A percentile compares a stretch with the other conserved stretches of the same genome.
These are phyloP conservation scores for Haplosporangium gracile DNA, from an alignment of 192 early-diverging fungal genomes.

Conservation along the genomic window DNA sequence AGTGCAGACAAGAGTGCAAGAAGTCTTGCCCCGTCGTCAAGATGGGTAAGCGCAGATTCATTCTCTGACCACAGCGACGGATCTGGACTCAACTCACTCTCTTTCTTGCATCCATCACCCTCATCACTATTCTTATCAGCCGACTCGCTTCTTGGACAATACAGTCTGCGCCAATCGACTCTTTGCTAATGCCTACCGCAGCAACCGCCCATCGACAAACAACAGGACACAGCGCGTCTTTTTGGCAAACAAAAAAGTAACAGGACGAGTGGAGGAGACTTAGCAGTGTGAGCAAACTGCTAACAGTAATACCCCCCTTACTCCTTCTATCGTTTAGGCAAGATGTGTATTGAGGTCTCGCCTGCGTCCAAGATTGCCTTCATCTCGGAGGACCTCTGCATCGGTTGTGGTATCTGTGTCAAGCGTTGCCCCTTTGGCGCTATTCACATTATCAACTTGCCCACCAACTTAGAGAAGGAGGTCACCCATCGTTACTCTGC, in stretches of 20 bases:
- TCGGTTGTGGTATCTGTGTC: slow-evolving; percentile 98
- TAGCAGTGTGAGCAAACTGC: background rate
- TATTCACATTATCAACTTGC: slow-evolving; percentile 97
- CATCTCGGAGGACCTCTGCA: slow-evolving; percentile 97
- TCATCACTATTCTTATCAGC: no score
- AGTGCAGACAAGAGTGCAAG: slow-evolving; percentile 99
- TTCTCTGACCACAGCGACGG: no score
- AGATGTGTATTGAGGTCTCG: slow-evolving; percentile 94
- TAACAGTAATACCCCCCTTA: background rate
- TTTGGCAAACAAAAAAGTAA: background rate
- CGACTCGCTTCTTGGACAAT: background rate
- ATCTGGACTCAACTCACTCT: background rate
- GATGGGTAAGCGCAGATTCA: slow-evolving; percentile 81
- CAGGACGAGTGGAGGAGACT: background rate
- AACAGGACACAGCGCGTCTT: background rate
- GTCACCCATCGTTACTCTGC: slow-evolving; percentile 97
- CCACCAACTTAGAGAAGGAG: slow-evolving; percentile 93
- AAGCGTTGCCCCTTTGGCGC: slow-evolving; percentile 98
- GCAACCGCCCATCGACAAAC: background rate
- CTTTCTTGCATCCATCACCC: background rate
- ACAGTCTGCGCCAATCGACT: background rate
- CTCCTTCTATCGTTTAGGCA: slow-evolving; percentile 66
- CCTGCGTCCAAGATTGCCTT: slow-evolving; percentile 89
- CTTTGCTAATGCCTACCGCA: background rate
- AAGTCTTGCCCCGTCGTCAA: slow-evolving; percentile 94